Conservation (phyloP, 768 basidiomycete species). For the Phanerochaete sordida region DNA sequence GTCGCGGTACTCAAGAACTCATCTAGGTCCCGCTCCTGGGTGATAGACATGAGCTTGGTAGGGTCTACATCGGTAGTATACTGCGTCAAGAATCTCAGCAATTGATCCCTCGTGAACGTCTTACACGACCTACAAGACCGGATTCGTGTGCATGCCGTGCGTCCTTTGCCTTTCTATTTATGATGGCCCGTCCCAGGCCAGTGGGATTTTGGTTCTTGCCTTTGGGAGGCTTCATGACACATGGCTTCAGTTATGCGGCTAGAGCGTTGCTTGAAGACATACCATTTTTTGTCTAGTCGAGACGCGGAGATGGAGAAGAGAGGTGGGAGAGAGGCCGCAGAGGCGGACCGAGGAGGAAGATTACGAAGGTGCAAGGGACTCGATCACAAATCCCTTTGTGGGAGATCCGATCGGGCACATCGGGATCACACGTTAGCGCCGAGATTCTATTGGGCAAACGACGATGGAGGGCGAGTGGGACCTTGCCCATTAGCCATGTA, state of each 20-base stretch:
- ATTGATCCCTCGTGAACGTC: background rate
- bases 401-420: background rate
- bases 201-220: constrained; percentile 62
- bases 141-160: constrained; percentile 58
- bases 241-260: background rate
- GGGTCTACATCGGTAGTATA: constrained; percentile 74
- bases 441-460: too few relatives aligned
- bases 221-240: constrained; percentile 34
- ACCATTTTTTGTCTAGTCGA: background rate
- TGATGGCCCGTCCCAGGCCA: constrained; percentile 93
- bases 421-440: background rate
- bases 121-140: constrained; percentile 51
- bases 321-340: background rate
- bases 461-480: too few relatives aligned
- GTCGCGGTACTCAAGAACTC: constrained; percentile 95
- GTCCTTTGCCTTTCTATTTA: constrained; percentile 86
- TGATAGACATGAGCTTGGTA: constrained; percentile 80
- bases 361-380: background rate
- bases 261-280: background rate
- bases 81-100: constrained; percentile 33
- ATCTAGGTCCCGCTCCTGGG: constrained; percentile 93
- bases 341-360: background rate
- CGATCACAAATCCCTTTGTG: background rate
- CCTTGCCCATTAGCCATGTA: too few relatives aligned
- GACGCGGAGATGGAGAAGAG: too few relatives aligned